Evolutionary conservation across 768 basidiomycete species (phyloP).

Genomic region (Hemileccinum impolitum): DNA sequence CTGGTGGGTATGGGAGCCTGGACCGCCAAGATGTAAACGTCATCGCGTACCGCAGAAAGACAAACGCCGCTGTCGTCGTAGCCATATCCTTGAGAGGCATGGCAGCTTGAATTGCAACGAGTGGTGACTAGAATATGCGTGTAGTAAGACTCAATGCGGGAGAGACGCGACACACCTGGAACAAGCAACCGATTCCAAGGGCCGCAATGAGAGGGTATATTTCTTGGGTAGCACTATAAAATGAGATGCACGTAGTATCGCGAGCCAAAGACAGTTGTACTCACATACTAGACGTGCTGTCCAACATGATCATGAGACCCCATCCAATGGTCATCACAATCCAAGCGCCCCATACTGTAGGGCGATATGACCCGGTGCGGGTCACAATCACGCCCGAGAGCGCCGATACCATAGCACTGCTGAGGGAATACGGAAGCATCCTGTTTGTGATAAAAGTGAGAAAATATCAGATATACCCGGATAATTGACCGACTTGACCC

Average conservation of each 20-base stretch:
- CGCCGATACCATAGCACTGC: conserved; percentile 15
- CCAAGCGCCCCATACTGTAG: conserved; percentile 31
- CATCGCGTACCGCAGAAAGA: conserved; percentile 29
- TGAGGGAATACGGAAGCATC: conserved; percentile 36
- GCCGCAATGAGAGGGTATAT: conserved; percentile 32
- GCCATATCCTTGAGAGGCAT: conserved; percentile 48
- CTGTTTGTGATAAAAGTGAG: conserved; percentile 16
- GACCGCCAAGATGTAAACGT: neutral
- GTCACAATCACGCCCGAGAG: conserved; percentile 26
- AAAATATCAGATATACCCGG: neutral
- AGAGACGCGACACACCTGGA: conserved; percentile 22
- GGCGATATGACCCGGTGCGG: conserved; percentile 29
- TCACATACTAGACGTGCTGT: conserved; percentile 30
- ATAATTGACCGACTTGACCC: conserved; percentile 24
- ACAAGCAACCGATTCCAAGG: conserved; percentile 34
- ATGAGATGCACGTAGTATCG: neutral
- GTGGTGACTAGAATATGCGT: conserved; percentile 21
- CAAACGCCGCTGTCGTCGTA: conserved; percentile 36
- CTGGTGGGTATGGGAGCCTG: conserved; percentile 33
- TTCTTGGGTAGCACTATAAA: conserved; percentile 29
- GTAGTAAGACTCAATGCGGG: neutral
- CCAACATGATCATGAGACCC: conserved; percentile 37
- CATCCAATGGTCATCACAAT: conserved; percentile 32
- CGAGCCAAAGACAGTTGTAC: conserved; percentile 1
- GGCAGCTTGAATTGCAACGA: conserved; percentile 39